These are phyloP conservation scores for Cryphonectria nitschkei DNA, from an alignment of 2,329 filamentous ascomycete genomes.

Conservation along the genomic window DNA sequence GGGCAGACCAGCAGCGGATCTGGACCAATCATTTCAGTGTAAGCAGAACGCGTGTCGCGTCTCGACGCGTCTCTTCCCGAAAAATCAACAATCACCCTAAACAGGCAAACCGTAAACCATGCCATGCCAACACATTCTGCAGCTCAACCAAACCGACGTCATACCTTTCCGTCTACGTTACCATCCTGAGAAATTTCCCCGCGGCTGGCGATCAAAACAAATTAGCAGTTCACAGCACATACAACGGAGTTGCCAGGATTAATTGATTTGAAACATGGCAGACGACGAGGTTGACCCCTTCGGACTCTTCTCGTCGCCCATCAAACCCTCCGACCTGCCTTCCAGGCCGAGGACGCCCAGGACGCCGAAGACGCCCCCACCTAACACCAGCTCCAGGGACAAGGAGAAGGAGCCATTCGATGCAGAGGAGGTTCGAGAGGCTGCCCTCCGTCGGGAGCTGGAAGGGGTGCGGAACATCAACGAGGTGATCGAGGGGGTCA, in stretches of 20 bases:
- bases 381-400: slow-evolving; percentile 19
- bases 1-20: not conserved
- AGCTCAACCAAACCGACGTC: slow-evolving; percentile 1
- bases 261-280: slow-evolving; percentile 43
- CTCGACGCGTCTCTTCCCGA: not conserved
- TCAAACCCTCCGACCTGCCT: slow-evolving; percentile 37
- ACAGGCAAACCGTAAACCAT: not conserved
- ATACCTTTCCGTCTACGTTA: not conserved
- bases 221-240: not conserved
- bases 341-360: slow-evolving; percentile 41
- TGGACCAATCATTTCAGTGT: not conserved
- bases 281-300: slow-evolving; percentile 49
- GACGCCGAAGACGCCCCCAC: slow-evolving; percentile 39
- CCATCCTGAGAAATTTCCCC: not conserved
- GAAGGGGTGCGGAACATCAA: slow-evolving; percentile 86
- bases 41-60: slow-evolving; percentile 8
- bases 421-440: slow-evolving; percentile 70
- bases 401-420: slow-evolving; percentile 56
- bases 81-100: slow-evolving; percentile 3
- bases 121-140: slow-evolving; percentile 1
- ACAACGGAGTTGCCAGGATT: too few species aligned
- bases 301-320: slow-evolving; percentile 44
- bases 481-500: slow-evolving; percentile 78
- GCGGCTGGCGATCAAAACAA: not conserved
- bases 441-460: slow-evolving; percentile 75